Evolutionary conservation across 2,329 filamentous ascomycete species (phyloP).

Genomic region (Sporothrix phasma): DNA sequence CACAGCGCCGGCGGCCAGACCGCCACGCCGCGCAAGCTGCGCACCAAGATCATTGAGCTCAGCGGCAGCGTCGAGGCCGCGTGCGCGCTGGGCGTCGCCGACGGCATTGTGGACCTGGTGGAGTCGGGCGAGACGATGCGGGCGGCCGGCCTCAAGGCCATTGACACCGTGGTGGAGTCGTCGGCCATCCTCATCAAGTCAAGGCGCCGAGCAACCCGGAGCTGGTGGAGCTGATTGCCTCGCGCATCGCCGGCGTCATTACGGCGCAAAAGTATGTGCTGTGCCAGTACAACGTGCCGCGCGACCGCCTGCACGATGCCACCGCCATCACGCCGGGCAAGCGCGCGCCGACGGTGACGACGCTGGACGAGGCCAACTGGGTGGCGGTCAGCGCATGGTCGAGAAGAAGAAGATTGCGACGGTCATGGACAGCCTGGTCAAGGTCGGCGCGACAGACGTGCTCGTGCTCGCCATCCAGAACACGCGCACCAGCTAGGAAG

Average conservation of each 20-base stretch:
- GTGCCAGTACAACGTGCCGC: constrained; percentile 90
- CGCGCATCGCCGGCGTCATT: constrained; percentile 86
- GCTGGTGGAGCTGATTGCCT: constrained; percentile 73
- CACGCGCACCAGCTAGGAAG: constrained; percentile 24
- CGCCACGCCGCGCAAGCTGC: constrained; percentile 43
- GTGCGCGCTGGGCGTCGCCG: constrained; percentile 87
- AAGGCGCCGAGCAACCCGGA: constrained; percentile 69
- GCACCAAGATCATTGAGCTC: constrained; percentile 85
- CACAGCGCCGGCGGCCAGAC: constrained; percentile 25
- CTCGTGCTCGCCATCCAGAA: constrained; percentile 81
- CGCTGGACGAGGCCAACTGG: constrained; percentile 81
- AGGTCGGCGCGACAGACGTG: constrained; percentile 73
- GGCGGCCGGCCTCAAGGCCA: constrained; percentile 84
- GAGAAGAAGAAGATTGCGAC: constrained; percentile 74
- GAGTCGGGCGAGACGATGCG: constrained; percentile 99
- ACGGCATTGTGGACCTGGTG: constrained; percentile 89
- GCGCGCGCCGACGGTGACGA: constrained; percentile 83
- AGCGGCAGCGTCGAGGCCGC: constrained; percentile 96
- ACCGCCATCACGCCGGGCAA: constrained; percentile 82
- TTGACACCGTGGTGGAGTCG: constrained; percentile 84
- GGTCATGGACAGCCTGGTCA: constrained; percentile 75
- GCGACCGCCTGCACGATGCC: constrained; percentile 55
- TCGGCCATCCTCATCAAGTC: constrained; percentile 85
- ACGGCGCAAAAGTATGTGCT: constrained; percentile 89
- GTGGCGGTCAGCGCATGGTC: constrained; percentile 92